Evolutionary conservation across 768 basidiomycete genomes (phyloP), one percentile per base, ranked within the genome.

Genomic region (Podaxis sp.): DNA sequence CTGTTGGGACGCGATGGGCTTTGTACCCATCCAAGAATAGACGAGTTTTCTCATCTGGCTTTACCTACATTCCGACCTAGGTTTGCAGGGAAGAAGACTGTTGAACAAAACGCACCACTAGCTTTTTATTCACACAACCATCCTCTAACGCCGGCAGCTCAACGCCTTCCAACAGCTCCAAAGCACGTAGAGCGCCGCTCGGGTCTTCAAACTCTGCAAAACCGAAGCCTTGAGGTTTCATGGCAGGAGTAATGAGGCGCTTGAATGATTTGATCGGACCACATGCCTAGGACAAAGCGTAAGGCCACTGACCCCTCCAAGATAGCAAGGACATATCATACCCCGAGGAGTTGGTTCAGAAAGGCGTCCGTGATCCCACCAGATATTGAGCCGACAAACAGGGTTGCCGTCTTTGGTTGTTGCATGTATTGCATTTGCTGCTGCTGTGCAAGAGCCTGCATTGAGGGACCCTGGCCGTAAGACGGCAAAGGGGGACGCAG

Each of bases 131-230:
- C 67, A 69, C 87, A 76, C 70, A 77, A 62, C 69, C 77, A 78
- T 73, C 84, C 71, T 71, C 84, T 65, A 76, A 72, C 64, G 77
- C 85, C 55, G 82, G 82, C n/a, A 83, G 64, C 63, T 83, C 82
- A 21, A 83, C 74, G 28, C 75, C 74, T 61, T 82, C 81, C 61
- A 83, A 67, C 18, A 82, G 64, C 46, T 87, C 66, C 46, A 82
- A 60, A 3, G 82, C 92, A 63, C 95, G 82, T 62, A 95, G 74
- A 3, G 97, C 95, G 62, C 89, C 87, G 70, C 95, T 91, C 13
- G 96, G 93, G 57, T 95, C 95, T 70, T 95, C 91, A 70, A 85
- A 98, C 72, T 96, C 92, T 52, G 93, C 96, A 73, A 98, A 99
- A 9, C 95, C 97, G 70, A 98, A 98, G 2, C 93, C 94, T 77